Evolutionary conservation across 768 basidiomycete genomes (phyloP).

Genomic region (Tylopilus cervinicoccineus): DNA sequence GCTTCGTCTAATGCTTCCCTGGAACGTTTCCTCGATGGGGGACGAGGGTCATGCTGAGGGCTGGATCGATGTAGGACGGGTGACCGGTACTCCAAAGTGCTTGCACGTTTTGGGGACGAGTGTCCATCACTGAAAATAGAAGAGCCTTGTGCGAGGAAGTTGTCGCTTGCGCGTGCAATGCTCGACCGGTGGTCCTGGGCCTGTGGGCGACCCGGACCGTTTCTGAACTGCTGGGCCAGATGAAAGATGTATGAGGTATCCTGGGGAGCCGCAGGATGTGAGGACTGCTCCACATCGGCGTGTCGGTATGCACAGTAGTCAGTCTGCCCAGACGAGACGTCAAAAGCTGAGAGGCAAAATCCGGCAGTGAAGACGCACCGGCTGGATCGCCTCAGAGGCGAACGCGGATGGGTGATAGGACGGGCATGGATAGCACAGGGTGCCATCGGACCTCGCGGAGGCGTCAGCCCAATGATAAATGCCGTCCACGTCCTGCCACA

Average conservation of each 20-base stretch:
- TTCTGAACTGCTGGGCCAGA: slow-evolving; percentile 22
- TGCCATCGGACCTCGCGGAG: slow-evolving; percentile 24
- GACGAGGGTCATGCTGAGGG: slow-evolving; percentile 16
- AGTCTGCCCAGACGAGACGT: slow-evolving; percentile 9
- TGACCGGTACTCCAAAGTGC: slow-evolving; percentile 15
- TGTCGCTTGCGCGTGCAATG: slow-evolving; percentile 32
- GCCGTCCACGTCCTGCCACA: slow-evolving; percentile 27
- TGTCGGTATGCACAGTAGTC: slow-evolving; percentile 18
- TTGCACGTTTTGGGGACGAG: slow-evolving; percentile 16
- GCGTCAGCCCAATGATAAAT: slow-evolving; percentile 28
- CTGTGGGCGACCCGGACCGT: slow-evolving; percentile 17
- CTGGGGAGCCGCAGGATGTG: slow-evolving; percentile 13
- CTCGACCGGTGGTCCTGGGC: slow-evolving; percentile 29
- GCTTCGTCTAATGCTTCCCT: slow-evolving; percentile 28
- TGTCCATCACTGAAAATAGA: slow-evolving; percentile 27
- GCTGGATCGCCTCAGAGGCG: slow-evolving; percentile 12
- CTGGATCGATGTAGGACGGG: slow-evolving; percentile 14
- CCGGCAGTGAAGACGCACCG: slow-evolving; percentile 13
- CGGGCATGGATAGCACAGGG: slow-evolving; percentile 16
- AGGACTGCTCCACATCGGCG: slow-evolving; percentile 10
- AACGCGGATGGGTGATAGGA: slow-evolving; percentile 13
- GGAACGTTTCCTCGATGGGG: slow-evolving; percentile 32
- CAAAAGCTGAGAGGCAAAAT: slow-evolving; percentile 2
- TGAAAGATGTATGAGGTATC: slow-evolving; percentile 20
- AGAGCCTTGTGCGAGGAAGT: slow-evolving; percentile 30